Conservation (phyloP, 805 yeast species). For the Scheffersomyces stipitis region DNA sequence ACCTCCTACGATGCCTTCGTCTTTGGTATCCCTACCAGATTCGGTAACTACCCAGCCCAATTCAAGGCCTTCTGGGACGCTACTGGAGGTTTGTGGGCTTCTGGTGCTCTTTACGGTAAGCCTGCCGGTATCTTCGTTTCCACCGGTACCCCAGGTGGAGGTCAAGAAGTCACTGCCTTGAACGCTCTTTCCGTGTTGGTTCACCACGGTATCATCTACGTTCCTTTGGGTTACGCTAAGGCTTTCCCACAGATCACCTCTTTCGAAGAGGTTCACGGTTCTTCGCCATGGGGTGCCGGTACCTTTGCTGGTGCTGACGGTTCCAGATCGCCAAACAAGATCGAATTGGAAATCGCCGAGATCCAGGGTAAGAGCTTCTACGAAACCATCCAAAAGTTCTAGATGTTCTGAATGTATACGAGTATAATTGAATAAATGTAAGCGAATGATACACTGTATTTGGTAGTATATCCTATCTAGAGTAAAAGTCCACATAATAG, state of each 20-base stretch:
- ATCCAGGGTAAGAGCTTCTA: conserved; percentile 68
- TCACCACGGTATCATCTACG: conserved; percentile 79
- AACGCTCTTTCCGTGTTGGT: conserved; percentile 63
- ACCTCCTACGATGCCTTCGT: conserved; percentile 72
- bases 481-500: too few relatives aligned
- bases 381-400: conserved; percentile 25
- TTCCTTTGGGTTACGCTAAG: conserved; percentile 73
- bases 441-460: too few relatives aligned
- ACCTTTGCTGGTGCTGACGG: conserved; percentile 77
- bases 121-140: conserved; percentile 71
- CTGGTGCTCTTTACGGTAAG: conserved; percentile 71
- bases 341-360: conserved; percentile 63
- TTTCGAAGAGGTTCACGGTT: conserved; percentile 71
- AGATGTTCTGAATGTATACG: too few relatives aligned
- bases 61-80: conserved; percentile 74
- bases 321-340: conserved; percentile 61
- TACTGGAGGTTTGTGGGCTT: conserved; percentile 79
- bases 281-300: conserved; percentile 88
- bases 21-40: conserved; percentile 87
- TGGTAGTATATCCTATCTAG: too few relatives aligned
- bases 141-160: conserved; percentile 79
- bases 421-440: too few relatives aligned
- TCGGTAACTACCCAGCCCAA: conserved; percentile 79
- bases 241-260: conserved; percentile 54
- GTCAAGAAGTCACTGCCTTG: conserved; percentile 72